Evolutionary conservation across 163 green algal species (phyloP).

Genomic region (Chloromonas sp.): DNA sequence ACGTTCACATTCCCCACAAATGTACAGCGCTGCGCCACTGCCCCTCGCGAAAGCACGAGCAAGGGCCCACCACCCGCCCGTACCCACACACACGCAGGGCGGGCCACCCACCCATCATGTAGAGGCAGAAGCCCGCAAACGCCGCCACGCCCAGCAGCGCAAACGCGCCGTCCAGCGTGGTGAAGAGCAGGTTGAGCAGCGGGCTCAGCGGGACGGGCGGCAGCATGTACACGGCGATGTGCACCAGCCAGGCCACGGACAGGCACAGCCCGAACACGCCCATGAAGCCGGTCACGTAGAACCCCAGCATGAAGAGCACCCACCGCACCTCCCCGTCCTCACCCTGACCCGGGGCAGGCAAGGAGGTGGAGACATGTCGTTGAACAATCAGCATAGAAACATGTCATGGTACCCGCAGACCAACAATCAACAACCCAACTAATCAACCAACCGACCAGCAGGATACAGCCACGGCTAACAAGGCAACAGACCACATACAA

Average conservation of each 20-base stretch:
- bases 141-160: conserved; percentile 82
- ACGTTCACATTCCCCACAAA: too few relatives aligned
- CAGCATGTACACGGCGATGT: conserved; percentile 93
- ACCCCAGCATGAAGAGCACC: conserved; percentile 83
- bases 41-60: too few relatives aligned
- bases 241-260: conserved; percentile 78
- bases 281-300: conserved; percentile 69
- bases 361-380: not conserved
- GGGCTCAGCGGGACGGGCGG: conserved; percentile 68
- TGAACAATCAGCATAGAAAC: too few relatives aligned
- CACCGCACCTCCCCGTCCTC: conserved; percentile 85
- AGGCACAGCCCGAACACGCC: conserved; percentile 69
- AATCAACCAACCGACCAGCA: too few relatives aligned
- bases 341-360: conserved; percentile 50
- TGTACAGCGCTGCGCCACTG: too few relatives aligned
- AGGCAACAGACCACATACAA: too few relatives aligned
- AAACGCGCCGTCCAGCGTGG: conserved; percentile 67
- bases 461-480: too few relatives aligned
- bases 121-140: conserved; percentile 93
- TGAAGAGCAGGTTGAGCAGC: conserved; percentile 83
- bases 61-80: too few relatives aligned
- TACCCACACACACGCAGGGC: too few relatives aligned
- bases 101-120: conserved; percentile 62
- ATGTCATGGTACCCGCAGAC: too few relatives aligned
- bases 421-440: too few relatives aligned